phyloP scores from a whole-genome alignment of 1,139 yeast genomes.

The Sugiyamaella grinbergsii region DNA sequence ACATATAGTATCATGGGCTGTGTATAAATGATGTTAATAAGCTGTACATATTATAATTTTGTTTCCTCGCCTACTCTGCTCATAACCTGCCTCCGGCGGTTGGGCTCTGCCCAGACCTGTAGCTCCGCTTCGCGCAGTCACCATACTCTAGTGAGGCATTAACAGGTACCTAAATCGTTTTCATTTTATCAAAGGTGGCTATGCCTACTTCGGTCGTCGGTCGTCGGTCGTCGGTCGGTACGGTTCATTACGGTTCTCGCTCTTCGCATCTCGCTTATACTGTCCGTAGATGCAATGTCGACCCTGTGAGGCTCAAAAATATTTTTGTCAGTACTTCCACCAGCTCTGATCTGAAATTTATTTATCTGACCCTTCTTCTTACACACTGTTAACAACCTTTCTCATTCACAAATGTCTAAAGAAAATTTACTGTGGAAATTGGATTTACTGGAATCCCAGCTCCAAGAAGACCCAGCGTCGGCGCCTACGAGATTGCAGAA shows the following conservation, averaged over 20 bases:
- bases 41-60: not conserved
- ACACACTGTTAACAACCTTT: not conserved
- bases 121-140: too few species aligned
- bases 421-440: conserved; percentile 44
- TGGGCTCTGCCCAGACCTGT: too few species aligned
- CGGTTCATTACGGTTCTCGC: too few species aligned
- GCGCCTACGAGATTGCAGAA: conserved; percentile 34
- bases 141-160: too few species aligned
- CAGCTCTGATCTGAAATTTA: not conserved
- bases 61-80: too few species aligned
- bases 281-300: too few species aligned
- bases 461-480: conserved; percentile 25
- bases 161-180: too few species aligned
- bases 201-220: too few species aligned
- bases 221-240: too few species aligned
- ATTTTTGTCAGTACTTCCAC: conserved; percentile 2
- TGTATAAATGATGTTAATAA: not conserved
- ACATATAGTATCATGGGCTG: too few species aligned
- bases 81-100: too few species aligned
- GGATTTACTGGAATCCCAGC: conserved; percentile 43
- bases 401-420: conserved; percentile 28
- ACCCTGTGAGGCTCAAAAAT: conserved; percentile 20
- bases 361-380: not conserved
- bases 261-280: not conserved
- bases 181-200: too few species aligned